Conservation (phyloP, 163 green algal species). For the Scenedesmus sp. region DNA sequence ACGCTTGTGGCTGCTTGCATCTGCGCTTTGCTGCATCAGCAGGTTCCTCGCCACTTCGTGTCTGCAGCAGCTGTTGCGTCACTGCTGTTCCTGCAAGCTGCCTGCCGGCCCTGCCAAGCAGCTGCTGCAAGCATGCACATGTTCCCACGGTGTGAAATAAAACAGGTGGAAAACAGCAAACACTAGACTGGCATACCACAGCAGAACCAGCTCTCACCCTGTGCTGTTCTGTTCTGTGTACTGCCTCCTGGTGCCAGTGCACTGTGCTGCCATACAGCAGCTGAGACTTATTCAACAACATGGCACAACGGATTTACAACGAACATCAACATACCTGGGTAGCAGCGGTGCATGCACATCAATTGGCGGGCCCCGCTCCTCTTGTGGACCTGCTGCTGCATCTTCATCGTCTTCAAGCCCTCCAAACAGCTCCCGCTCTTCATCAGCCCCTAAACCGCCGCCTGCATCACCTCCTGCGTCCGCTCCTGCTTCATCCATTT, state of each 20-base stretch:
- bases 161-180: background rate
- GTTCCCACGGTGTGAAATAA: background rate
- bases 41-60: background rate
- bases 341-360: conserved; percentile 60
- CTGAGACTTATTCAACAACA: background rate
- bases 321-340: conserved; percentile 12
- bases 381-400: conserved; percentile 5
- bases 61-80: background rate
- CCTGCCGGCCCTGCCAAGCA: background rate
- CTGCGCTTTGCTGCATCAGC: background rate
- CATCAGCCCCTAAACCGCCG: background rate
- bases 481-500: conserved; percentile 29
- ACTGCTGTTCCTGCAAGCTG: background rate
- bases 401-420: conserved; percentile 32
- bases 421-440: conserved; percentile 45
- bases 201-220: background rate
- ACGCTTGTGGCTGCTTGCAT: background rate
- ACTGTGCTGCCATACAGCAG: background rate
- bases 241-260: too few relatives aligned
- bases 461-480: conserved; percentile 7
- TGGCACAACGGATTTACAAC: background rate
- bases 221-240: background rate
- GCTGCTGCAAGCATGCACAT: background rate
- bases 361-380: conserved; percentile 64
- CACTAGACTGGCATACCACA: background rate